Percentiles rank a stretch among this genome's conserved stretches.
Conservation (phyloP, 2,329 filamentous ascomycete species). For the Botrytis hyacinthi region DNA sequence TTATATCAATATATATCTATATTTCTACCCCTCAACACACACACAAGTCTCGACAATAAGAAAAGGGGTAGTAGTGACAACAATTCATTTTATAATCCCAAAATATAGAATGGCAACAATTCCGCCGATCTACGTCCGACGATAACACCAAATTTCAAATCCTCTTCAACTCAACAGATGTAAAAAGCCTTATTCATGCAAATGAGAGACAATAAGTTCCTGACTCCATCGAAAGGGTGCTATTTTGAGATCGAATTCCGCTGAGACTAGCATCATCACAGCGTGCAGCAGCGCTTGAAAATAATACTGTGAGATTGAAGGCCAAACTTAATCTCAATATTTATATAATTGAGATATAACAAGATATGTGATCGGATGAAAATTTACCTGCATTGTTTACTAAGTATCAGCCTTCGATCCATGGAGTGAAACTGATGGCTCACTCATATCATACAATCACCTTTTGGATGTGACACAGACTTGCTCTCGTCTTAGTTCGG, state of each 20-base stretch:
- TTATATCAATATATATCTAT: neutral
- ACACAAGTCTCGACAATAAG: neutral
- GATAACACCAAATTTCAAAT: neutral
- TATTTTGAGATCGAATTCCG: neutral
- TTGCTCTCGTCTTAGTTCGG: too few relatives aligned
- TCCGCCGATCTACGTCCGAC: neutral
- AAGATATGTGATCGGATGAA: neutral
- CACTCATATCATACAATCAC: too few relatives aligned
- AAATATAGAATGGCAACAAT: neutral
- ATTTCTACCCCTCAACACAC: neutral
- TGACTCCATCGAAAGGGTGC: neutral
- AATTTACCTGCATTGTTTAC: too few relatives aligned
- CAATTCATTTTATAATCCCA: neutral
- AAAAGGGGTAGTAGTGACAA: neutral
- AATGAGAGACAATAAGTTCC: neutral
- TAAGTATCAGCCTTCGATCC: too few relatives aligned
- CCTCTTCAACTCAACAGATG: neutral
- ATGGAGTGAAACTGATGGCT: too few relatives aligned
- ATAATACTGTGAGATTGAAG: neutral
- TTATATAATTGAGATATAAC: neutral
- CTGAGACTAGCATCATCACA: neutral
- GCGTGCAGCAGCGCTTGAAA: neutral
- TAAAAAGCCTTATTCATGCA: neutral
- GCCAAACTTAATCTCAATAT: too few relatives aligned
- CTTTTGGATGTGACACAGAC: too few relatives aligned